Evolutionary conservation across 2,329 filamentous ascomycete species (phyloP), one percentile per base, ranked within the genome.

Genomic region (Didymella exigua): DNA sequence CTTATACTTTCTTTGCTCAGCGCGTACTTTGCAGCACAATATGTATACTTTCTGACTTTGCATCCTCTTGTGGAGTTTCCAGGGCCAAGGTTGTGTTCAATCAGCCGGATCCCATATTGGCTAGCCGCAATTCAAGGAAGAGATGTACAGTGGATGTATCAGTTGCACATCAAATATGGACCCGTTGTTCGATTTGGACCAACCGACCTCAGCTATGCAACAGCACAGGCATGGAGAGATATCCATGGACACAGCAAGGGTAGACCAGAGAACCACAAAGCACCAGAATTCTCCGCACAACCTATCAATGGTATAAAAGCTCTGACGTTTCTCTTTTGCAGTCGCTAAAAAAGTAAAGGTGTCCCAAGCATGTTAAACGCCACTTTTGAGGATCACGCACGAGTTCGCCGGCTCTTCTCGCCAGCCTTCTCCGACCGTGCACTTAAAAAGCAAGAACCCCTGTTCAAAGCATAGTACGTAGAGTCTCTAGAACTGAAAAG

Each of bases 381-480:
- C 6, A 42, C 19, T 14, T 18, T 10, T 9, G 37, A 33, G 7
- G 63, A 69, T 21, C 77, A 80, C 56, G 57, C 63, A 10, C 71
- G 76, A 4, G 66, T 70, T 52, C 72, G 78, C 18, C 70, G 74
- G 14, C 63, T 78, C 9, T 75, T 79, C 24, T 70, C 68, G 2
- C 66, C 77, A 37, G 75, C 76, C 2, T 79, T 80, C 58, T 77
- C 75, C 1, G 72, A 78, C 40, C 70, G 72, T 23, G 75, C 76
- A 2, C 59, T 80, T 21, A 74, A 73, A 38, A 66, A 73, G 41
- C 77, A 79, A 59, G 74, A 77, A 50, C 68, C 72, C 2, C 64
- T 78, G 44, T 67, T 82, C 52, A 57, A 63, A 63, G 5, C 79
- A 81, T 53, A 69, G 75, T 10, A 68, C 77, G 43, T 62, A 77